Conservation (phyloP, 2,329 filamentous ascomycete genomes). For the Trichoderma aggressivum region DNA sequence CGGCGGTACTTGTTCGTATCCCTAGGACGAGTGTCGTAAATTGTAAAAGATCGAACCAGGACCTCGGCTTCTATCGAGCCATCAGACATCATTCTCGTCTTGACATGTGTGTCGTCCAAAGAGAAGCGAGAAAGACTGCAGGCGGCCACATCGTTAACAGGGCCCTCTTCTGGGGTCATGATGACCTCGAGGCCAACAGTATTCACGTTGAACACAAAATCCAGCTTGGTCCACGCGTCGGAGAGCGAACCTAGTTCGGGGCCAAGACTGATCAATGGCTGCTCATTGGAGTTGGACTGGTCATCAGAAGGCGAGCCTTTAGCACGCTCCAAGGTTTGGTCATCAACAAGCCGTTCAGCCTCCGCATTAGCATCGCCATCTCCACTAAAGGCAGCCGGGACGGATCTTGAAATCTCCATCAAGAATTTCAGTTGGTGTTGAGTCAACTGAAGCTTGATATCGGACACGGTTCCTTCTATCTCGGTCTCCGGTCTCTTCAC, state of each 20-base stretch:
- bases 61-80: constrained; percentile 89
- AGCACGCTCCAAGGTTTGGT: constrained; percentile 48
- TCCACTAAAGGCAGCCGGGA: constrained; percentile 77
- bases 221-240: constrained; percentile 86
- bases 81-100: constrained; percentile 89
- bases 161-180: constrained; percentile 68
- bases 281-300: constrained; percentile 32
- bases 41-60: constrained; percentile 89
- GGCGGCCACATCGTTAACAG: constrained; percentile 72
- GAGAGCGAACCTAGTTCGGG: constrained; percentile 68
- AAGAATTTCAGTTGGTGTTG: constrained; percentile 89
- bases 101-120: constrained; percentile 85
- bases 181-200: constrained; percentile 87
- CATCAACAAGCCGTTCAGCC: constrained; percentile 69
- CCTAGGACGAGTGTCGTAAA: constrained; percentile 81
- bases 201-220: constrained; percentile 84
- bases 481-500: constrained; percentile 84
- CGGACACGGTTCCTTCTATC: constrained; percentile 86
- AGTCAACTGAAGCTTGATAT: constrained; percentile 85
- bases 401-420: constrained; percentile 79
- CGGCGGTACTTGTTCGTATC: constrained; percentile 95
- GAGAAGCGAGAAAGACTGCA: constrained; percentile 92
- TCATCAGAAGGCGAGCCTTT: constrained; percentile 38
- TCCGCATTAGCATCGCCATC: constrained; percentile 70
- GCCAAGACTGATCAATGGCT: constrained; percentile 51